Evolutionary conservation across 2,329 filamentous ascomycete genomes (phyloP), one percentile per base, ranked within the genome.

Genomic region (Colletotrichum navitas): DNA sequence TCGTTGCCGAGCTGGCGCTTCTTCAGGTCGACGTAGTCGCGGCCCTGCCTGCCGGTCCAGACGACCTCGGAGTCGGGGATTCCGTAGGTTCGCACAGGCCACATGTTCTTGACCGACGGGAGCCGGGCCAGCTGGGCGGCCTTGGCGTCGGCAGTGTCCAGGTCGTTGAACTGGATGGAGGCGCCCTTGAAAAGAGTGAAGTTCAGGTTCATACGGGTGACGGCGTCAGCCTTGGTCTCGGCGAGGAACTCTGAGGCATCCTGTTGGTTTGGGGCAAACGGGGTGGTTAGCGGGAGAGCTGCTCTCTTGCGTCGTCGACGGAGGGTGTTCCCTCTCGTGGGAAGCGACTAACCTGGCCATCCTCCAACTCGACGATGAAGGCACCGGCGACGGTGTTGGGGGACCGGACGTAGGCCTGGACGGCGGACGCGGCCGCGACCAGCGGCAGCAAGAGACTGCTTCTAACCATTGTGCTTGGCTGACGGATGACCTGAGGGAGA

Each of bases 331-430:
- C n/a, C n/a, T n/a, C 41, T 1, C 0, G 1, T 1, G 1, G 39
- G 29, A 7, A 1, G 56, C 16, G 49, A 76, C 81, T 75, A 78
- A 88, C 86, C 75, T 85, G 79, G 10, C 81, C 80, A 26, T 86
- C 83, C 56, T 87, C 83, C 63, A 88, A 85, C 74, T 89, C 86
- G 69, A 89, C 82, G 73, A 89, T 85, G 78, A 85, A 89, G 32
- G 83, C 84, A 26, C 86, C 85, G 0, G 83, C 80, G 16, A 88
- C 75, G 51, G 81, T 74, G 39, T 77, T 69, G 63, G 73, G 76
- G 56, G 71, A 75, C 43, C 73, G 54, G n/a, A 74, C 47, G 51
- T 76, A 73, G n/a, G 76, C 76, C 47, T 77, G 70, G 24, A 80
- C 74, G 21, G 79, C 80, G 24, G 77, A 76, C 34, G 76, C 77